Conservation (phyloP, 345 rosid species). For the Eucalyptus tenuipes region DNA sequence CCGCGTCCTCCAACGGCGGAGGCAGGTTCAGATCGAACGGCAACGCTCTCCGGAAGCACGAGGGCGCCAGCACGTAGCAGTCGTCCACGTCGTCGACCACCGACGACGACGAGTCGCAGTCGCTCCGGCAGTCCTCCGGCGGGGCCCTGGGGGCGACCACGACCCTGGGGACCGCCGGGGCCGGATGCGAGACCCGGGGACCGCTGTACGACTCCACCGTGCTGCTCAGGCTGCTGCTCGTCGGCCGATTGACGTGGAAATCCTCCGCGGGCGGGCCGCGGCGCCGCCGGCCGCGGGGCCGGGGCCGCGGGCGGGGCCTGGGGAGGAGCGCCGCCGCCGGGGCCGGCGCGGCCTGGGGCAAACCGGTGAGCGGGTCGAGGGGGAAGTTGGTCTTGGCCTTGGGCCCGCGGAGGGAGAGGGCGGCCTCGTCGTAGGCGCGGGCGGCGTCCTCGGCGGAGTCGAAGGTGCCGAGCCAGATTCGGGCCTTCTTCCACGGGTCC, state of each 20-base stretch:
- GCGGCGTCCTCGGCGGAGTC: slow-evolving; percentile 93
- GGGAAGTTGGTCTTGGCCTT: slow-evolving; percentile 91
- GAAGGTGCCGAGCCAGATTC: slow-evolving; percentile 93
- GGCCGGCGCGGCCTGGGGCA: not conserved
- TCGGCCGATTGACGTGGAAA: not conserved
- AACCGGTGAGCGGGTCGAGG: not conserved
- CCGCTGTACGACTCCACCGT: slow-evolving; percentile 19
- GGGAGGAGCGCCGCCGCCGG: not conserved
- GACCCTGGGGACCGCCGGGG: not conserved
- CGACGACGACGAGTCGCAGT: slow-evolving; percentile 36
- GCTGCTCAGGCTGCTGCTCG: slow-evolving; percentile 24
- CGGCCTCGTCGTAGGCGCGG: slow-evolving; percentile 79
- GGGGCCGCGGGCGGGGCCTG: not conserved
- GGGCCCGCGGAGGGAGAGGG: slow-evolving; percentile 68
- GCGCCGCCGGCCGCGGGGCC: not conserved
- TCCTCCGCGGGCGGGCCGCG: not conserved
- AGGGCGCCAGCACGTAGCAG: slow-evolving; percentile 8
- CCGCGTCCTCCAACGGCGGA: slow-evolving; percentile 7
- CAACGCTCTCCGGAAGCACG: slow-evolving; percentile 1
- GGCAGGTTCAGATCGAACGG: slow-evolving; percentile 35
- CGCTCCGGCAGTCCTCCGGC: slow-evolving; percentile 29
- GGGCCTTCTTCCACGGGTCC: slow-evolving; percentile 75
- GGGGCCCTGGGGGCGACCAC: not conserved
- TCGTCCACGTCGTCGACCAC: slow-evolving; percentile 26
- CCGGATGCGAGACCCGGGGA: slow-evolving; percentile 1